Base-by-base conservation (phyloP, 768 basidiomycete genomes). In the Auricularia heimuer region DNA sequence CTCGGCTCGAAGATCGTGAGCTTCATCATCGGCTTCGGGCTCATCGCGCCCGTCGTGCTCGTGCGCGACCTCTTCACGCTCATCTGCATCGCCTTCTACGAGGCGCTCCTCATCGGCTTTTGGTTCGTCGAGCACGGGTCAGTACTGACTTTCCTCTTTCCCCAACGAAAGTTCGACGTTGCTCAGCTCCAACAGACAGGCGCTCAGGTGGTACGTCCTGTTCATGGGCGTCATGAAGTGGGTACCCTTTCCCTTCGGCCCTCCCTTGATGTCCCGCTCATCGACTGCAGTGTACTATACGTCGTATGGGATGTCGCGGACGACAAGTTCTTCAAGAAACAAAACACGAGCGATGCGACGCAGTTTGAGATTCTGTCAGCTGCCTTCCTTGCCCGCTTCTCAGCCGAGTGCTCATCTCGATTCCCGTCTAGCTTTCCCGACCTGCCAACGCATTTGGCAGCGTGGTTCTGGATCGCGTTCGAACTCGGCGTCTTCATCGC, bases 81-180 rank as follows among this genome's bases (percentile, higher is more conserved):
- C 34, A 37, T 61, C 33, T 66, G 35, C 70, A 63, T 65, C 37
- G 29, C 91, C 29, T 73, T 86, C 10, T 95, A 92, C 69, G 94
- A 97, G 74, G 93, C 83, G 8, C 76, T 97, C 29, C 79, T 98
- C 60, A 83, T 98, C 65, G 94, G 92, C 0, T 91, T 98, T 69
- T 97, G 95, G 94, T 97, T 96, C 73, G 85, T 94, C 54, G 92
- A 88, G 71, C 95, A 98, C 74, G 94, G 82, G 92, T 89, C 74
- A 69, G 87, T 80, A 64, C 64, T 67, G 61, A 61, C 44, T 62
- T 21, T 34, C 62, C 34, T 62, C 44, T 39, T 8, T 67, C 12
- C 16, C 64, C 44, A 63, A 54, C 54, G 24, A 54, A 14, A 3
- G 54, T 71, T 16, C 34, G 56, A 36, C 54, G 54, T 29, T 21